Evolutionary conservation across 768 basidiomycete species (phyloP), one percentile per base, ranked within the genome.

Genomic region (Rhizopogon vinicolor): DNA sequence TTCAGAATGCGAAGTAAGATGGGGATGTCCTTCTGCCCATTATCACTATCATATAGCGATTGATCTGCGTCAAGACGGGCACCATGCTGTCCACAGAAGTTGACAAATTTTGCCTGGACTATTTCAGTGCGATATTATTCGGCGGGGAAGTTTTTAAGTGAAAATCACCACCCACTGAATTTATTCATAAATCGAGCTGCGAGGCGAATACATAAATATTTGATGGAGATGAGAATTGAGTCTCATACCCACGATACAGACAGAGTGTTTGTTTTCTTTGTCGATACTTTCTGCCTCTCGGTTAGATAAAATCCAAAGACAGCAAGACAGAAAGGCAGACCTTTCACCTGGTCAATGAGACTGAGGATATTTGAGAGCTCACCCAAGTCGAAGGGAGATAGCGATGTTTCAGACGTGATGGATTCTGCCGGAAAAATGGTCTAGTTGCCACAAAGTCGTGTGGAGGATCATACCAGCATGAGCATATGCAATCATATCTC

Each of bases 351-450:
- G 4, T 52, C 70, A 1, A 67, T 60, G 12, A 77, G 58, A 2
- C 55, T 44, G 29, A 76, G 61, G 56, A 77, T 71, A 42, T 67
- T 67, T 46, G 72, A 56, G 3, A 79, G 66, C 29, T 75, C 72
- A 10, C 68, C 68, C 3, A 67, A 40, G 29, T 59, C 63, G 54
- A 71, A 76, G 7, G 75, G 72, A 1, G 71, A 64, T 1, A 74
- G 76, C 0, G 76, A 76, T 22, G 66, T 71, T 3, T 60, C 45
- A 0, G 77, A 78, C 3, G 73, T 71, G 44, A 76, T 67, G 3
- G 62, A 52, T 63, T 79, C 78, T 80, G 51, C 13, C 16, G 39
- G 10, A 35, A 1, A 39, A 40, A 6, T 19, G 16, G 40, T 52
- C n/a, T 48, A 29, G 19, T 31, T 18, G 10, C 19, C 46, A 35